phyloP scores from a whole-genome alignment of 345 rosid genomes.

The Eucalyptus paniculata region DNA sequence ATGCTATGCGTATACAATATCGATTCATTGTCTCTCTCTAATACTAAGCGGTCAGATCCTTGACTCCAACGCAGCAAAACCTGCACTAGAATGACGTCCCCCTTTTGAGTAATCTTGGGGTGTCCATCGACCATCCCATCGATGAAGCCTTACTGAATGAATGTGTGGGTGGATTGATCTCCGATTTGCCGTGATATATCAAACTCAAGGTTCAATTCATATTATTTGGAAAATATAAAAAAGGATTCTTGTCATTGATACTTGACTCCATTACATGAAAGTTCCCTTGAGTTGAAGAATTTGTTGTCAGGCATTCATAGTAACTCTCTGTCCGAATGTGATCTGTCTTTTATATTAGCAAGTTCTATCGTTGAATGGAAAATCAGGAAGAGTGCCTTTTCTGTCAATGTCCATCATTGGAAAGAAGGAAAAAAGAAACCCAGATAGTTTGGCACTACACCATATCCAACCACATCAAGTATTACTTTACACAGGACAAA shows the following conservation, averaged over 20 bases:
- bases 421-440: neutral
- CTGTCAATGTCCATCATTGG: neutral
- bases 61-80: neutral
- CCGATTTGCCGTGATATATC: neutral
- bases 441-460: neutral
- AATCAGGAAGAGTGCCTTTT: neutral
- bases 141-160: neutral
- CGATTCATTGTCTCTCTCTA: neutral
- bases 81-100: neutral
- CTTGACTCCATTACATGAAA: neutral
- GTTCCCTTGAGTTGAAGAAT: neutral
- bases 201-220: neutral
- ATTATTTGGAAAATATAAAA: neutral
- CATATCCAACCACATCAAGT: neutral
- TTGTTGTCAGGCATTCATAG: neutral
- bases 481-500: neutral
- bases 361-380: neutral
- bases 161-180: neutral
- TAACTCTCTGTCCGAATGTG: neutral
- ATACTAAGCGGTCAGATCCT: neutral
- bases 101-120: neutral
- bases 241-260: neutral
- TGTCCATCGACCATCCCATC: neutral
- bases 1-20: neutral
- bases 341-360: neutral